Conservation (phyloP, 495 filamentous ascomycete species). For the Podospora pseudoanserina region DNA sequence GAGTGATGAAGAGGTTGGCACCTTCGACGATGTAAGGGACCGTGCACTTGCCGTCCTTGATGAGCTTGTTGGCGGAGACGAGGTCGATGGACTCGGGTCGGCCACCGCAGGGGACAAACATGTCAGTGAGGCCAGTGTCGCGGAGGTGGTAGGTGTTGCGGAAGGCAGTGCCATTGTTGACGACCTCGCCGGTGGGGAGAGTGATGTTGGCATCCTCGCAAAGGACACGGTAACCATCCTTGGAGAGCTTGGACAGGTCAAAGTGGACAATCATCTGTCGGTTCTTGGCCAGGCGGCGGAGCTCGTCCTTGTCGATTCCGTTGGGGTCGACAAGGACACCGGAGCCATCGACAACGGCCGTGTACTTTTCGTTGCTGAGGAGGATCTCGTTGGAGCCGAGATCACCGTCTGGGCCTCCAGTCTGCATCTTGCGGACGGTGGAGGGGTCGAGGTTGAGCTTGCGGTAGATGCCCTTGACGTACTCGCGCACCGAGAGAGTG, state of each 20-base stretch:
- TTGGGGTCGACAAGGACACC: conserved; percentile 92
- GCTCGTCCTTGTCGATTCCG: conserved; percentile 79
- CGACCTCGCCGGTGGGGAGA: conserved; percentile 78
- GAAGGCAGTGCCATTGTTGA: conserved; percentile 91
- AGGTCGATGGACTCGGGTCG: conserved; percentile 96
- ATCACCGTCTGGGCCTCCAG: conserved; percentile 94
- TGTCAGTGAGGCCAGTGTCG: conserved; percentile 67
- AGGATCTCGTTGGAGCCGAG: conserved; percentile 97
- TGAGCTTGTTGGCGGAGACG: conserved; percentile 76
- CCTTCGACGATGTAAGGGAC: conserved; percentile 97
- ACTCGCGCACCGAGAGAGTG: conserved; percentile 91
- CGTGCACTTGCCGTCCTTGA: conserved; percentile 73
- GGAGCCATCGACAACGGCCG: conserved; percentile 86
- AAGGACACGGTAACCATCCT: conserved; percentile 85
- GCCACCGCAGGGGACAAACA: conserved; percentile 94
- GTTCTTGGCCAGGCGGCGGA: conserved; percentile 77
- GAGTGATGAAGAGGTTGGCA: conserved; percentile 97
- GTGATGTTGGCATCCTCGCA: conserved; percentile 85
- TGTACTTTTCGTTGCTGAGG: conserved; percentile 92
- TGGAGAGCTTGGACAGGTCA: conserved; percentile 78
- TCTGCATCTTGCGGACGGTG: conserved; percentile 87
- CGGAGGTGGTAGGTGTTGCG: conserved; percentile 96
- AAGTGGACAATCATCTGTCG: conserved; percentile 88
- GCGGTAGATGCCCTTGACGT: conserved; percentile 92
- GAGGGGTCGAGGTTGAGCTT: conserved; percentile 85